Percentiles rank a stretch among this genome's conserved stretches.
phyloP scores from a whole-genome alignment of 2,329 filamentous ascomycete genomes.

The Didymella pomorum region DNA sequence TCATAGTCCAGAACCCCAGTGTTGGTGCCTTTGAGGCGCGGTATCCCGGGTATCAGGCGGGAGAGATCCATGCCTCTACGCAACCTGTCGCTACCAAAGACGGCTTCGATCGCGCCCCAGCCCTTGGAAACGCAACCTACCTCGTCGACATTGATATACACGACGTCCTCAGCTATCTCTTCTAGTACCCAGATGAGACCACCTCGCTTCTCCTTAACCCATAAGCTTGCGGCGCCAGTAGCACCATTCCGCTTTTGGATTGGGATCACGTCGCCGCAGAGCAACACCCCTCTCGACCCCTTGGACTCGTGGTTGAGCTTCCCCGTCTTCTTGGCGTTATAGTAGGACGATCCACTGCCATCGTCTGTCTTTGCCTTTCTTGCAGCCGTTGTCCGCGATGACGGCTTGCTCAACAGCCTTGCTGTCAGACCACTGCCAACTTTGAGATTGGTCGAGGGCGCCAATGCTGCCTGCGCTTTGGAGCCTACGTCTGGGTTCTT shows the following conservation, averaged over 20 bases:
- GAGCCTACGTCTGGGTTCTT: conserved; percentile 66
- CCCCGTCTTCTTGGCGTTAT: conserved; percentile 60
- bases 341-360: conserved; percentile 59
- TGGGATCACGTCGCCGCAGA: conserved; percentile 97
- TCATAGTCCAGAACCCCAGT: conserved; percentile 80
- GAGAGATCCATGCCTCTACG: conserved; percentile 76
- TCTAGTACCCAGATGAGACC: conserved; percentile 97
- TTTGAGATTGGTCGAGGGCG: conserved; percentile 57
- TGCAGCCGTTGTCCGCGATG: conserved; percentile 62
- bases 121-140: conserved; percentile 75
- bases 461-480: conserved; percentile 49
- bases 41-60: conserved; percentile 81
- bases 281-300: conserved; percentile 85
- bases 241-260: conserved; percentile 95
- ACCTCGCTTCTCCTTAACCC: conserved; percentile 97
- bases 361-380: conserved; percentile 72
- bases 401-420: conserved; percentile 83
- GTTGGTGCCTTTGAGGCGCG: conserved; percentile 75
- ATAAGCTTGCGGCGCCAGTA: conserved; percentile 90
- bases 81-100: conserved; percentile 80
- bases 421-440: conserved; percentile 88
- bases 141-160: conserved; percentile 77
- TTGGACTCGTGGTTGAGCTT: conserved; percentile 71
- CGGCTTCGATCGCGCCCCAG: conserved; percentile 78
- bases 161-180: conserved; percentile 95